Base-by-base conservation (phyloP, 345 rosid species). In the Hibiscus trionum region DNA sequence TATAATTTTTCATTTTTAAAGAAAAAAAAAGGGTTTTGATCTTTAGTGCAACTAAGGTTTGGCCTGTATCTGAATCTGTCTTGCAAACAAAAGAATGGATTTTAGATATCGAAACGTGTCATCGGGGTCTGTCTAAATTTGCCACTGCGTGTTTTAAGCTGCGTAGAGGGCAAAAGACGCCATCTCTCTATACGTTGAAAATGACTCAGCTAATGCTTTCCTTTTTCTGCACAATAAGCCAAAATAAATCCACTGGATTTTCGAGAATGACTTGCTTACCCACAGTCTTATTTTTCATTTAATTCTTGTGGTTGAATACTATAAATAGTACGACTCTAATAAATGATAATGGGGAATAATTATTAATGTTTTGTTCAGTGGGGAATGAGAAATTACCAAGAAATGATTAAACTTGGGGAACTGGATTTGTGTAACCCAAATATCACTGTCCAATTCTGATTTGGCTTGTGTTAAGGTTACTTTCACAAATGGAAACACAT, bases 121-220 rank as follows among this genome's bases (percentile, higher is more conserved):
- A 44, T 65, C 10, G 76, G 78, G 27, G 60, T 72, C 42, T 71
- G 76, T 79, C 72, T 55, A 58, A 71, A 58, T 57, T 82, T 75
- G 85, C 58, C 81, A 74, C 79, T 73, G 82, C 88, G 89, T 73
- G 86, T 75, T 75, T 84, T 75, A 81, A 86, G 86, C 86, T 76
- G 87, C 82, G 81, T 86, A 74, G 85, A 83, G 80, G 79, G 80
- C 87, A 84, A 80, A 86, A 84, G 86, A 86, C 82, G 93, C 88
- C 82, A 85, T 33, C 84, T 76, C 73, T 76, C 70, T 69, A 60
- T 68, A 71, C 60, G 73, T 79, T 83, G 81, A 82, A 71, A 77
- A 75, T 80, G 85, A 86, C 89, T 84, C 72, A 67, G 44, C 77
- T 69, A 73, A 71, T 65, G 59, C 47, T 53, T 77, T 57, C 62